A percentile compares a stretch with the other conserved stretches of the same genome.
These are phyloP conservation scores for Candida corydali DNA, from an alignment of 805 yeast species.

Conservation along the genomic window DNA sequence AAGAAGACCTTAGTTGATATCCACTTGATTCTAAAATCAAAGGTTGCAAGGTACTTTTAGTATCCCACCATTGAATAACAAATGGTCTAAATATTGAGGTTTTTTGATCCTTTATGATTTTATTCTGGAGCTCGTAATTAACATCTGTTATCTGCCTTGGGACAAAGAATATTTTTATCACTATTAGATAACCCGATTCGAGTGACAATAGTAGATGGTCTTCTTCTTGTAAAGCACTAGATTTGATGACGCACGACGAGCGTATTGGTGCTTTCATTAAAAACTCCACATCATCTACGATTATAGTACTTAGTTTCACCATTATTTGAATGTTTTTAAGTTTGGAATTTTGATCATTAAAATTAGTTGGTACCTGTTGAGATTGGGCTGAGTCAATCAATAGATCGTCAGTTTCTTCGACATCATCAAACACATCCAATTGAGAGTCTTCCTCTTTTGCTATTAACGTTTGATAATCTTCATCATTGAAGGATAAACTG, in stretches of 20 bases:
- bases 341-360: background rate
- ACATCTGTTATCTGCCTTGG: conserved; percentile 27
- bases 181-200: conserved; percentile 36
- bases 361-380: background rate
- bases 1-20: conserved; percentile 27
- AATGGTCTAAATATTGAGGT: conserved; percentile 34
- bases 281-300: conserved; percentile 27
- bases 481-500: conserved; percentile 33
- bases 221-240: conserved; percentile 17
- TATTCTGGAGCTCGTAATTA: conserved; percentile 13
- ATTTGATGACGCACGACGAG: conserved; percentile 22
- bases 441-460: conserved; percentile 35
- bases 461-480: conserved; percentile 29
- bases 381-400: conserved; percentile 8
- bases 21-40: conserved; percentile 18
- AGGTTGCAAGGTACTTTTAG: conserved; percentile 10
- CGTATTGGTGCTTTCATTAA: conserved; percentile 29
- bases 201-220: conserved; percentile 39
- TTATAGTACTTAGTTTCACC: conserved; percentile 28
- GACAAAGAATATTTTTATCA: conserved; percentile 35
- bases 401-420: conserved; percentile 28
- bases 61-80: conserved; percentile 50
- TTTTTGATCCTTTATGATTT: conserved; percentile 8
- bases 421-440: conserved; percentile 33
- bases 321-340: conserved; percentile 19